phyloP scores from a whole-genome alignment of 2,329 filamentous ascomycete genomes.

The Arthrobotrys entomopaga region DNA sequence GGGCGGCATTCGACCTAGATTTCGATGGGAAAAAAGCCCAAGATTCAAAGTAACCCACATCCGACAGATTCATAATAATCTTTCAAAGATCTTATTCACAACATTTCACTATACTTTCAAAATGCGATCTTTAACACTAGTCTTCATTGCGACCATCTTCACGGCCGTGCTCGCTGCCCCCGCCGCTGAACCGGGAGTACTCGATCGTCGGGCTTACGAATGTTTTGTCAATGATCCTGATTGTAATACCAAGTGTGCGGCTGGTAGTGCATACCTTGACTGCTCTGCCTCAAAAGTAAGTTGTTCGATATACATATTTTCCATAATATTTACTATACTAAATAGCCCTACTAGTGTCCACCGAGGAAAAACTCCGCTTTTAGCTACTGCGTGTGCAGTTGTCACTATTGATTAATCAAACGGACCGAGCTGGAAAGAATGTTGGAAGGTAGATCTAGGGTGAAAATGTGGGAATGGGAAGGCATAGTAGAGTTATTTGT shows the following conservation, averaged over 20 bases:
- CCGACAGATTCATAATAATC: background rate
- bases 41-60: background rate
- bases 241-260: slow-evolving; percentile 13
- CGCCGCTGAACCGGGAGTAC: background rate
- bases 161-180: background rate
- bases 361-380: slow-evolving; percentile 7
- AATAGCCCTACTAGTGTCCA: background rate
- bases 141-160: slow-evolving; percentile 1
- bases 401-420: background rate
- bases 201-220: background rate
- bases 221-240: slow-evolving; percentile 22
- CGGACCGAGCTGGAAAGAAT: background rate
- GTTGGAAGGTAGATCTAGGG: too few species aligned
- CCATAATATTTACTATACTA: background rate
- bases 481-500: too few species aligned
- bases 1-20: too few species aligned
- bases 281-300: slow-evolving; percentile 18
- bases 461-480: too few species aligned
- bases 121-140: background rate
- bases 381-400: slow-evolving; percentile 3
- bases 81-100: background rate
- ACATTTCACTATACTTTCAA: background rate
- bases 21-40: background rate
- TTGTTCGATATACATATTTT: background rate
- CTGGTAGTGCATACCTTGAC: slow-evolving; percentile 7